Conservation (phyloP, 371 early-diverging fungal species). For the Lichtheimia hyalospora region DNA sequence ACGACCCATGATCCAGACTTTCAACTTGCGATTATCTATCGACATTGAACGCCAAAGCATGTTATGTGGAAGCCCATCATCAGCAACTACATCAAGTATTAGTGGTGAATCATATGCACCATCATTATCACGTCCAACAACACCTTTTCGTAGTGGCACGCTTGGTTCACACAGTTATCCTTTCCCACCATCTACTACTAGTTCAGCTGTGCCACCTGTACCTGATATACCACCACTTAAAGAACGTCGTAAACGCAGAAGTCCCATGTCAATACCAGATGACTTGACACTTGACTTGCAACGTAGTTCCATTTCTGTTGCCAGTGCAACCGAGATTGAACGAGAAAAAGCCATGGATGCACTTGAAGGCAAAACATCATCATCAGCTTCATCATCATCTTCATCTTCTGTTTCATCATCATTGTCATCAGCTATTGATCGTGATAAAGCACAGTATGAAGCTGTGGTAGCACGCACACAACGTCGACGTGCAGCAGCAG, state of each 20-base stretch:
- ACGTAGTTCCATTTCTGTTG: background rate
- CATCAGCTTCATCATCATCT: background rate
- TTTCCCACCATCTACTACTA: background rate
- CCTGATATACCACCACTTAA: constrained; percentile 14
- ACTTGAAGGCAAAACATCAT: constrained; percentile 10
- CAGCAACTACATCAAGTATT: background rate
- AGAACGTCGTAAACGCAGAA: constrained; percentile 21
- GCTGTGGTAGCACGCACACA: constrained; percentile 27
- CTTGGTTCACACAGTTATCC: constrained; percentile 5
- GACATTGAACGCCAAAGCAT: constrained; percentile 1
- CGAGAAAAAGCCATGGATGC: constrained; percentile 14
- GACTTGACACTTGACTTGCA: constrained; percentile 7
- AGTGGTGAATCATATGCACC: background rate
- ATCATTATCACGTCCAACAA: background rate
- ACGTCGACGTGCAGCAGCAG: constrained; percentile 5
- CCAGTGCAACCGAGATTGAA: background rate
- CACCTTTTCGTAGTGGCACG: constrained; percentile 15
- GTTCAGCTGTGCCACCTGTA: constrained; percentile 5
- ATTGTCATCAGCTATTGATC: constrained; percentile 1
- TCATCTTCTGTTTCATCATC: background rate
- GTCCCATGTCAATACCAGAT: constrained; percentile 18
- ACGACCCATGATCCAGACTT: background rate
- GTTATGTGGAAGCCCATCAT: background rate
- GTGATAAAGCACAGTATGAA: constrained; percentile 36
- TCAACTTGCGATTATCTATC: constrained; percentile 5